Evolutionary conservation across 1,139 yeast genomes (phyloP), one percentile per base, ranked within the genome.

Genomic region (Debaryomycetaceae sp.): DNA sequence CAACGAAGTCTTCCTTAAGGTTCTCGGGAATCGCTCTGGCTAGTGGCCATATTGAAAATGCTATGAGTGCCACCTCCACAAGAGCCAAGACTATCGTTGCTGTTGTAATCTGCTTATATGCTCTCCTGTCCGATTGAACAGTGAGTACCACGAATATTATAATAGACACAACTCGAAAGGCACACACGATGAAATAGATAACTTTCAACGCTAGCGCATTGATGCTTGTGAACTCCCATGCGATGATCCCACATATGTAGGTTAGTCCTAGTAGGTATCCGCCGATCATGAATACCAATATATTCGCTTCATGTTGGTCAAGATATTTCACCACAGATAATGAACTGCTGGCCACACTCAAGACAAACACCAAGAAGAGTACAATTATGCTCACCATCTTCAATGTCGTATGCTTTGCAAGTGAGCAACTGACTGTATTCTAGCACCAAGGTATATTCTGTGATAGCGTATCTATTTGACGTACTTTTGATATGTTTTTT

Each of bases 281-380:
- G 22, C 42, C 24, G 24, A 39, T 34, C 34, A 34, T 39, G 14
- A 39, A 39, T 24, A 23, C 6, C 7, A 39, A 34, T n/a, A 39
- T n/a, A 14, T 34, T 8, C 24, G 31, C 8, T 8, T 39, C 24
- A 22, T 24, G 11, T 14, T 31, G 7, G 6, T 39, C 20, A 5
- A 33, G n/a, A 24, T 39, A 39, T 34, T 34, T 34, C n/a, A 20
- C 24, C 31, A 39, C 6, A 9, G 31, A 27, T 27, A 27, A 11
- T 8, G 31, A 27, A 27, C 31, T 27, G 31, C 31, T 27, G 11
- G 31, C 31, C 31, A 27, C 31, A 27, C 31, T 27, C 11, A 27
- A 11, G 11, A 27, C 31, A 27, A 27, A 27, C 31, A 27, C 31
- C 31, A 11, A 27, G 31, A 27, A 27, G 31, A 27, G 11, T 27